Conservation (phyloP, 2,329 filamentous ascomycete genomes). For the Colletotrichum costaricense region DNA sequence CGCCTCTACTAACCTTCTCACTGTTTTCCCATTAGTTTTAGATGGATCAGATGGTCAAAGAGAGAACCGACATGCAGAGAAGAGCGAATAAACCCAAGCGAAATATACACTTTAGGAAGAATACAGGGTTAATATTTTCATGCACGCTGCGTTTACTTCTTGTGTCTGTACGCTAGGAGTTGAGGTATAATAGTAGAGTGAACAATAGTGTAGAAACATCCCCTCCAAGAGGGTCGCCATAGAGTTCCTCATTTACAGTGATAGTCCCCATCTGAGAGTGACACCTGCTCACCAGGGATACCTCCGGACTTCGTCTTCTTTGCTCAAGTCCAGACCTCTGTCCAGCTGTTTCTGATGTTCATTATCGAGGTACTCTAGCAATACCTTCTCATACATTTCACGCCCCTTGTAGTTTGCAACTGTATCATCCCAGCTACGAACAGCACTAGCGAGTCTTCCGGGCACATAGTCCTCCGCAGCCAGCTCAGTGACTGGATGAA, state of each 20-base stretch:
- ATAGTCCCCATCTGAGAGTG: neutral
- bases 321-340: constrained; percentile 70
- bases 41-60: too few relatives aligned
- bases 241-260: neutral
- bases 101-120: too few relatives aligned
- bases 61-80: too few relatives aligned
- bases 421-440: constrained; percentile 85
- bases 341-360: constrained; percentile 80
- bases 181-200: too few relatives aligned
- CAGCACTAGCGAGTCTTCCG: constrained; percentile 79
- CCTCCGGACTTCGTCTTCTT: constrained; percentile 67
- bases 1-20: neutral
- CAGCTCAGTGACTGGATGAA: constrained; percentile 76
- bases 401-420: constrained; percentile 83
- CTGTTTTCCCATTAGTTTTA: neutral
- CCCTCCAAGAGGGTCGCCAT: neutral
- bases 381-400: constrained; percentile 77
- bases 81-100: too few relatives aligned
- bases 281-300: constrained; percentile 66
- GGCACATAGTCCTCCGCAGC: constrained; percentile 80
- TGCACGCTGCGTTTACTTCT: too few relatives aligned
- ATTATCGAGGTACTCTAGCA: constrained; percentile 80
- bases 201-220: too few relatives aligned
- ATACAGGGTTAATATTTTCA: too few relatives aligned
- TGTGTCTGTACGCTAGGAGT: too few relatives aligned